A percentile compares a stretch with the other conserved stretches of the same genome.
Conservation (phyloP, 257 asterid genomes). For the Scutellaria barbata region DNA sequence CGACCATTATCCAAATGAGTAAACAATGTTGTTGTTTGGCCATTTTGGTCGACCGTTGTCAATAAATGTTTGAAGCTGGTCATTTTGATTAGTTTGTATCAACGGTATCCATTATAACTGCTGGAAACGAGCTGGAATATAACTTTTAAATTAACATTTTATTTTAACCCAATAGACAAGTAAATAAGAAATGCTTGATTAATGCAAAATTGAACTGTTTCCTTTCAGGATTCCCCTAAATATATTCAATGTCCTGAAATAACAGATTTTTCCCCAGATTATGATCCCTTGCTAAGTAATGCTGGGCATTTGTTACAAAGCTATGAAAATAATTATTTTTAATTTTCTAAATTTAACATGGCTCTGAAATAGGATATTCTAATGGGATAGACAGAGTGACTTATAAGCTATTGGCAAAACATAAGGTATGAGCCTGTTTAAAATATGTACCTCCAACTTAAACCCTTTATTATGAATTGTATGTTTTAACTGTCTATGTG, state of each 20-base stretch:
- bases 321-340: background rate
- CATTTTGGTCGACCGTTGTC: background rate
- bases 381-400: conserved; percentile 6
- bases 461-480: background rate
- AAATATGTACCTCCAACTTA: background rate
- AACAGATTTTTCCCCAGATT: background rate
- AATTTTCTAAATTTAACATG: background rate
- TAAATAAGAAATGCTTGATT: conserved; percentile 17
- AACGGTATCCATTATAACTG: background rate
- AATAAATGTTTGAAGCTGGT: background rate
- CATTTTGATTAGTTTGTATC: background rate
- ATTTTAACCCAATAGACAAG: background rate
- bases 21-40: background rate
- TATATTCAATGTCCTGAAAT: conserved; percentile 3
- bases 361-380: background rate
- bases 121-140: conserved; percentile 9
- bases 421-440: background rate
- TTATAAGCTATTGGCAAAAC: background rate
- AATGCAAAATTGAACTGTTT: background rate
- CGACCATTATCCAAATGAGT: background rate
- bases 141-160: background rate
- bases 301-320: background rate
- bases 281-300: background rate
- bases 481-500: background rate
- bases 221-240: conserved; percentile 12